These are phyloP conservation scores for Coemansia sp. DNA, from an alignment of 192 early-diverging fungal genomes.

Conservation along the genomic window DNA sequence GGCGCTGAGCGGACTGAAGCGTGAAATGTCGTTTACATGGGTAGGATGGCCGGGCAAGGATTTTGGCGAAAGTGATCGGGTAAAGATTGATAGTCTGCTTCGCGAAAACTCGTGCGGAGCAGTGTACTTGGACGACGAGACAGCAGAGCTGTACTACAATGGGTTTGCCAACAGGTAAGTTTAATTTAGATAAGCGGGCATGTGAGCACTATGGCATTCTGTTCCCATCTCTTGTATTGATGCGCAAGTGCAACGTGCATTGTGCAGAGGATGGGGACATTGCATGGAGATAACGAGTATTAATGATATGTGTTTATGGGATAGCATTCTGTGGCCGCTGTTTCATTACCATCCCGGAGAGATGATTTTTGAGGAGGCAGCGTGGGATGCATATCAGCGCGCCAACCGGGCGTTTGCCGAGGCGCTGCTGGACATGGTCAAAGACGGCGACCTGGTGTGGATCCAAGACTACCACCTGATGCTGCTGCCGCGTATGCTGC, in stretches of 20 bases:
- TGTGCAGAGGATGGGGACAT: constrained; percentile 1
- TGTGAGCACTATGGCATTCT: neutral
- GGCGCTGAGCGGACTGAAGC: constrained; percentile 90
- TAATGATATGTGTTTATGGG: neutral
- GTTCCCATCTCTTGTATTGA: neutral
- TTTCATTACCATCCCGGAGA: constrained; percentile 99
- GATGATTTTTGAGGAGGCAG: constrained; percentile 90
- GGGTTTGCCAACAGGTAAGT: constrained; percentile 90
- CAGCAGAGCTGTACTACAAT: constrained; percentile 96
- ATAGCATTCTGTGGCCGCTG: constrained; percentile 95
- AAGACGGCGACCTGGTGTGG: constrained; percentile 90
- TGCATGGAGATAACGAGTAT: neutral
- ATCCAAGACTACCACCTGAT: constrained; percentile 98
- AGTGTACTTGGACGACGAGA: constrained; percentile 89
- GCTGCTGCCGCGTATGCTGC: constrained; percentile 86
- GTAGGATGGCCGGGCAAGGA: constrained; percentile 98
- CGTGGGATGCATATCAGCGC: constrained; percentile 93
- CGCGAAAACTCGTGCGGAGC: constrained; percentile 84
- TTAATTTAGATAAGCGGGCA: neutral
- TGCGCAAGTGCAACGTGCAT: neutral
- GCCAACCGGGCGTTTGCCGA: constrained; percentile 96
- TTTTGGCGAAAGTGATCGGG: constrained; percentile 75
- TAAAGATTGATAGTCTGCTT: constrained; percentile 68
- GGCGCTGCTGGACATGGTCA: constrained; percentile 75
- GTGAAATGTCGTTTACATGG: constrained; percentile 96